Base-by-base conservation (phyloP, 2,329 filamentous ascomycete genomes). In the Scopulariopsis brevicaulis region DNA sequence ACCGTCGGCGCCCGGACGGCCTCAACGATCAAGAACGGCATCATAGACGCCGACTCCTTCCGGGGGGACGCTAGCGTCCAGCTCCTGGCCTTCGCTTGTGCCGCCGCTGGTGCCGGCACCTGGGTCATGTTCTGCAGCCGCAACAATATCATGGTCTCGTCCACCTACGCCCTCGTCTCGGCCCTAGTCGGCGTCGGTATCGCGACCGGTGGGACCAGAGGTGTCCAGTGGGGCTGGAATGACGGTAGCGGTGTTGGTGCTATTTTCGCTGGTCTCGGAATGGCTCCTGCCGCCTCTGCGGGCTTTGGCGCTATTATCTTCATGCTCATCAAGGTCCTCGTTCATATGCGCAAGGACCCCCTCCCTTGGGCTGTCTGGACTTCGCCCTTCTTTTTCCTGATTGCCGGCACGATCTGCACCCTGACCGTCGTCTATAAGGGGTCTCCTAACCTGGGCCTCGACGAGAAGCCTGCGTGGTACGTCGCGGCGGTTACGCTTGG, bases 61-160 rank as follows among this genome's bases (percentile, higher is more conserved):
- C 64, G 73, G 1, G 75, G 71, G 59, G 79, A 87, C 64, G 79
- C 85, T 40, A 81, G 80, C 43, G 84, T 87, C 22, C 84, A 87
- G 72, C 80, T 88, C 71, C 77, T 88, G 55, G 85, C 84, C 58
- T 85, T 86, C 66, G 79, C 82, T 35, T 85, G 81, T 61, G 82
- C 83, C 28, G 75, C 83, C 0, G 84, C 83, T 18, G 85, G 77
- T 64, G 84, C 85, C 55, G 83, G 85, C 1, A 74, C 78, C 11
- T 91, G 87, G 86, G 85, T 90, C 53, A 90, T 89, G 85, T 90
- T 86, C 85, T 90, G 86, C 70, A 90, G 86, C 1, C 77, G 78
- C 53, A 78, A 90, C 76, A 87, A 84, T 3, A 84, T 85, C 60
- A 87, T 88, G 72, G 85, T 88, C 64, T 87, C 85, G 0, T 87